phyloP scores from a whole-genome alignment of 1,139 yeast species.

The Chernovozyma aurita region DNA sequence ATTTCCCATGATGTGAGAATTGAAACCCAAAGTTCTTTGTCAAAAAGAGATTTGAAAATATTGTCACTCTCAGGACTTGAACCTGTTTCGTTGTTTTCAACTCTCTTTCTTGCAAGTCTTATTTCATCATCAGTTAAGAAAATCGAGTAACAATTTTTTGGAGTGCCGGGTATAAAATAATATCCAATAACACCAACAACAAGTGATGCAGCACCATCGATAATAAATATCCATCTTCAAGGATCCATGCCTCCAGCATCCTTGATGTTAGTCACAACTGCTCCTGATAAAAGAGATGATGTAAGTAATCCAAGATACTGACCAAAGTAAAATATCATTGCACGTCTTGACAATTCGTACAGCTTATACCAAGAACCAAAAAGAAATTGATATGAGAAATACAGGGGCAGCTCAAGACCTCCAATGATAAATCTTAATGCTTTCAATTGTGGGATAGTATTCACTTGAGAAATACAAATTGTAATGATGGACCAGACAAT shows the following conservation, averaged over 20 bases:
- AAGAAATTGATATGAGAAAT: conserved; percentile 55
- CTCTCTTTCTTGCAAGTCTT: conserved; percentile 53
- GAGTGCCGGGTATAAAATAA: conserved; percentile 66
- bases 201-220: conserved; percentile 60
- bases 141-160: conserved; percentile 52
- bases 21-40: conserved; percentile 40
- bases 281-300: conserved; percentile 62
- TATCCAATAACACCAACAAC: conserved; percentile 61
- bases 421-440: conserved; percentile 61
- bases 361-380: conserved; percentile 38
- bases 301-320: conserved; percentile 59
- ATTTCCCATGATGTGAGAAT: conserved; percentile 54
- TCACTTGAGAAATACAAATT: conserved; percentile 46
- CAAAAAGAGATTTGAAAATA: conserved; percentile 12
- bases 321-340: conserved; percentile 58
- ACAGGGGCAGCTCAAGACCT: conserved; percentile 52
- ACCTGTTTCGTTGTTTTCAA: conserved; percentile 30
- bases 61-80: conserved; percentile 11
- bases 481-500: conserved; percentile 67
- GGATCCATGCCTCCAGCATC: conserved; percentile 51
- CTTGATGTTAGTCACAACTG: conserved; percentile 40
- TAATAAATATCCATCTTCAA: conserved; percentile 73
- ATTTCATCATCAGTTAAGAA: conserved; percentile 63
- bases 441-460: conserved; percentile 44
- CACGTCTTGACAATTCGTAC: conserved; percentile 54